Evolutionary conservation across 2,329 filamentous ascomycete species (phyloP), one percentile per base, ranked within the genome.

Genomic region (Malbranchea cinnamomea): DNA sequence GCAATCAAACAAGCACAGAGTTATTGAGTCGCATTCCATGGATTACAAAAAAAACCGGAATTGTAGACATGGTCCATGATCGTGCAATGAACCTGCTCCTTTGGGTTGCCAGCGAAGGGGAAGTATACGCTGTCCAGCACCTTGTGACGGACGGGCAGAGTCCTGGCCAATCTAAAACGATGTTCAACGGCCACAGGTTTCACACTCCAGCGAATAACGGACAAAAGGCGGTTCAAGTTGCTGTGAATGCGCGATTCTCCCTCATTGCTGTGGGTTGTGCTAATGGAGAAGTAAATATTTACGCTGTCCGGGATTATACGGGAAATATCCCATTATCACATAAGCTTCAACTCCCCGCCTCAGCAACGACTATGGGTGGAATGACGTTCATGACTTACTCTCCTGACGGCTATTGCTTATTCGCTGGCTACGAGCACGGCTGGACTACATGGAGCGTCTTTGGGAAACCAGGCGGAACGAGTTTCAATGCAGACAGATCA

Each of bases 381-480:
- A 59, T 94, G 30, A 83, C 71, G 2, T 78, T 74, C 17, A 56
- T 98, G 40, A 73, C 60, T 36, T 98, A 93, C 59, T 94, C 89
- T 1, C 84, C 87, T 0, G 89, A 98, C 52, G 89, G 89, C 11
- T 94, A 95, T 52, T 93, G 85, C 50, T 67, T 98, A 6, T 94
- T 98, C 54, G 84, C 79, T 24, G 89, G 87, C 1, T 95, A 87
- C 47, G 77, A 89, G 45, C 74, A 77, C 35, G 91, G 89, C 1
- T 98, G 89, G 89, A 78, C 81, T 4, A 87, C 76, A 26, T 98
- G 87, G 87, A 95, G 87, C 50, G 89, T 95, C 21, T 98, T 92
- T 54, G 89, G 89, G 19, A 94, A 93, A 53, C 68, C 78, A 2
- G 77, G 84, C 9, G 84, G 78, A 32, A 82, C 74, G 42, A 93